A percentile compares a stretch with the other conserved stretches of the same genome.
Evolutionary conservation across 768 basidiomycete genomes (phyloP).

Genomic region (Phanerochaete carnosa): DNA sequence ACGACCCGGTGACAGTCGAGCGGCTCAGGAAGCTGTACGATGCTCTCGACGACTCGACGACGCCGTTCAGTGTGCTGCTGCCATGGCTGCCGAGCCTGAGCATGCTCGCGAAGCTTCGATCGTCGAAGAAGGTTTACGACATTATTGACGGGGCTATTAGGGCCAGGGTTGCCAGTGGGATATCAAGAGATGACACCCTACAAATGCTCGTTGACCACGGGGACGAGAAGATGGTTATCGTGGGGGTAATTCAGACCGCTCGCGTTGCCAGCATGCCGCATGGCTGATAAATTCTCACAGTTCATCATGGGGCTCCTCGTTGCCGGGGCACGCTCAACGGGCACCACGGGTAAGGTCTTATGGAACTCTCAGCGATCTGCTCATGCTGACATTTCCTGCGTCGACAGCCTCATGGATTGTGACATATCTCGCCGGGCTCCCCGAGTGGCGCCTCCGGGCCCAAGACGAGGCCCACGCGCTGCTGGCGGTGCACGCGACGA

Average conservation of each 20-base stretch:
- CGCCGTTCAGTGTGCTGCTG: conserved; percentile 66
- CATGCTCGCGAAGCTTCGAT: conserved; percentile 65
- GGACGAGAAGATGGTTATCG: conserved; percentile 64
- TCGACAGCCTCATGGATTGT: conserved; percentile 66
- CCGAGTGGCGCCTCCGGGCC: conserved; percentile 64
- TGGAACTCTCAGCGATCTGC: neutral
- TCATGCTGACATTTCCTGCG: conserved; percentile 7
- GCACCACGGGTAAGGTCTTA: conserved; percentile 56
- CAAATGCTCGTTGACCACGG: conserved; percentile 71
- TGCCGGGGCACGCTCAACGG: conserved; percentile 78
- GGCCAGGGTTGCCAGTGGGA: conserved; percentile 53
- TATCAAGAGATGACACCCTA: conserved; percentile 60
- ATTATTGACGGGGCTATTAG: conserved; percentile 59
- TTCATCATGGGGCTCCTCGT: conserved; percentile 82
- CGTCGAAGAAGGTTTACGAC: conserved; percentile 75
- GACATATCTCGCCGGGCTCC: conserved; percentile 66
- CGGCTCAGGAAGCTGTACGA: conserved; percentile 67
- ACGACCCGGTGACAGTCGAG: conserved; percentile 56
- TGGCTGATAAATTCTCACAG: conserved; percentile 32
- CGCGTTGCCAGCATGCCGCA: neutral
- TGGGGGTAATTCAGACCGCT: conserved; percentile 50
- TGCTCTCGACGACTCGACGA: conserved; percentile 64
- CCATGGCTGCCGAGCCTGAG: conserved; percentile 77
- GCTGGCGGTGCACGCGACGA: conserved; percentile 35
- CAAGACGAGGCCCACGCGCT: conserved; percentile 56